These are phyloP conservation scores for Rosa lucieae DNA, from an alignment of 306 rosid species.

Conservation along the genomic window DNA sequence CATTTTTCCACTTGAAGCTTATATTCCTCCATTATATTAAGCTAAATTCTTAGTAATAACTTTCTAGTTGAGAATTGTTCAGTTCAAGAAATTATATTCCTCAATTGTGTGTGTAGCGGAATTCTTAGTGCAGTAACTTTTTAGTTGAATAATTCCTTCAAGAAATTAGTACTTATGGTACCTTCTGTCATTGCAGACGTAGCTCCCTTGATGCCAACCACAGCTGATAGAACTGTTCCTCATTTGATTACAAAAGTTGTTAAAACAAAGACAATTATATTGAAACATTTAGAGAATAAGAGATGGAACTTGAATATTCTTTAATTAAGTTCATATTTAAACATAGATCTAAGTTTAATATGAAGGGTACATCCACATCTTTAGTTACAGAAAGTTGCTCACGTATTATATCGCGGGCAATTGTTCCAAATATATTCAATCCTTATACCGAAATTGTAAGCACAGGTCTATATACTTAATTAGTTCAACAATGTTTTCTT, in stretches of 20 bases:
- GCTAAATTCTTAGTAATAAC: neutral
- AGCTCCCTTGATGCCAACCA: slow-evolving; percentile 62
- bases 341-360: no score
- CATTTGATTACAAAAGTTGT: neutral
- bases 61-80: neutral
- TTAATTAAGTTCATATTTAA: no score
- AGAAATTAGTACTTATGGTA: neutral
- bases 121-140: neutral
- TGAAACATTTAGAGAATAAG: neutral
- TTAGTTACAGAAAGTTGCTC: neutral
- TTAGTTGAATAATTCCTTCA: neutral
- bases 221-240: slow-evolving; percentile 60
- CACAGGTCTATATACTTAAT: no score
- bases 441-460: no score
- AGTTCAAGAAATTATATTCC: neutral
- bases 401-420: no score
- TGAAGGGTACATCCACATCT: neutral
- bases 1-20: neutral
- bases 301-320: neutral
- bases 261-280: no score
- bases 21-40: neutral
- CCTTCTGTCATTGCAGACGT: slow-evolving; percentile 36
- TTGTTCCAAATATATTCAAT: no score
- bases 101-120: no score
- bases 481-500: no score